Evolutionary conservation across 306 rosid species (phyloP).

Genomic region (Dalbergia oliveri): DNA sequence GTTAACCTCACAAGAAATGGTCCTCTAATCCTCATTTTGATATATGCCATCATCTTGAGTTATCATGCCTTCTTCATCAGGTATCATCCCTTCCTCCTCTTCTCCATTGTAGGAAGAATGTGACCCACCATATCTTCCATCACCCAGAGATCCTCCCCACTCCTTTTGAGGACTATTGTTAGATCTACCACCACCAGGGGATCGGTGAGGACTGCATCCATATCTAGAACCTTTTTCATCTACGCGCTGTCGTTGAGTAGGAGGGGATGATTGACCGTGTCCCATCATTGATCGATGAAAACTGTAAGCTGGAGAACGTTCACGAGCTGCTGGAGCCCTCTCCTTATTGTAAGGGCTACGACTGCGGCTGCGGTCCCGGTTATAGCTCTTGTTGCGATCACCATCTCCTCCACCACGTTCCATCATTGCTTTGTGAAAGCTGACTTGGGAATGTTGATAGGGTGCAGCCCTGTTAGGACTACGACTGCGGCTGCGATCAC

Average conservation of each 20-base stretch:
- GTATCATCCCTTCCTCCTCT: conserved; percentile 89
- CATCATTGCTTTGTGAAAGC: conserved; percentile 88
- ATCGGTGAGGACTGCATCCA: conserved; percentile 4
- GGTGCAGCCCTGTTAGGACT: conserved; percentile 64
- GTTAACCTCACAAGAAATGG: neutral
- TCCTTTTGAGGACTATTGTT: conserved; percentile 46
- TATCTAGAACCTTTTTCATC: conserved; percentile 33
- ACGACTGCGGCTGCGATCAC: conserved; percentile 77
- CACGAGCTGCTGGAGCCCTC: conserved; percentile 48
- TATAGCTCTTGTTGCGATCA: conserved; percentile 56
- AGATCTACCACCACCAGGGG: conserved; percentile 36
- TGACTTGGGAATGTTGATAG: conserved; percentile 50
- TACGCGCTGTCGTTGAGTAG: conserved; percentile 30
- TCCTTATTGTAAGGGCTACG: conserved; percentile 58
- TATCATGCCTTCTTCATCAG: conserved; percentile 77
- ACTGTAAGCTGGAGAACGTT: conserved; percentile 60
- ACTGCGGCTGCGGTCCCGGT: conserved; percentile 67
- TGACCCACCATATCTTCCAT: conserved; percentile 47
- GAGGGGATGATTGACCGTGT: conserved; percentile 46
- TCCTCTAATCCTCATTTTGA: conserved; percentile 34
- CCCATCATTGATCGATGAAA: conserved; percentile 75
- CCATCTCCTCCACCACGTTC: conserved; percentile 52
- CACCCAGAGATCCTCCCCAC: conserved; percentile 48
- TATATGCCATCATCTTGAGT: conserved; percentile 53
- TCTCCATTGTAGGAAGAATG: conserved; percentile 58